A percentile compares a stretch with the other conserved stretches of the same genome.
Conservation (phyloP, 1,284 basidiomycete genomes). For the Caloboletus firmus region DNA sequence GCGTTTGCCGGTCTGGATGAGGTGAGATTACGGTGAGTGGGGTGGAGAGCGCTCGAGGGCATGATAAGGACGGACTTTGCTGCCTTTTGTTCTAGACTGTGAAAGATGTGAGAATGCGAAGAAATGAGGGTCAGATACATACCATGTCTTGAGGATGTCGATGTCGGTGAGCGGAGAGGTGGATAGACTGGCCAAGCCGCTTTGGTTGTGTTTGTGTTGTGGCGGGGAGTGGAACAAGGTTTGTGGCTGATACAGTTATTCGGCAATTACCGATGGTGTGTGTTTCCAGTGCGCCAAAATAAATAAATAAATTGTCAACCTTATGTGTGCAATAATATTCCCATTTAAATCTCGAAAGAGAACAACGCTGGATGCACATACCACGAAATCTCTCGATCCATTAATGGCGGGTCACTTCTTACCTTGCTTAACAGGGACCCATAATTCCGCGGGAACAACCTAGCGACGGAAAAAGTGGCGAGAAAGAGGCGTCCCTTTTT, state of each 20-base stretch:
- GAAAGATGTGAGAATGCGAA: conserved; percentile 20
- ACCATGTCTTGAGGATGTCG: conserved; percentile 66
- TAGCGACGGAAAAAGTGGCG: background rate
- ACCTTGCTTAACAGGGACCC: background rate
- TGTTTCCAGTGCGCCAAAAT: too few relatives aligned
- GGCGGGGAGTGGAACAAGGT: conserved; percentile 32
- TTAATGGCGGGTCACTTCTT: background rate
- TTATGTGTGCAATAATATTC: background rate
- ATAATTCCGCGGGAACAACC: background rate
- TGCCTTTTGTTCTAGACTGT: conserved; percentile 49
- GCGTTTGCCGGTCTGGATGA: conserved; percentile 75
- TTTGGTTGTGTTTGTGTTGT: conserved; percentile 34
- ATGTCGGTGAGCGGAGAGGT: conserved; percentile 41
- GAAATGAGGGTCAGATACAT: conserved; percentile 28
- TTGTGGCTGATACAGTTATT: conserved; percentile 41
- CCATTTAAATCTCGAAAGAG: background rate
- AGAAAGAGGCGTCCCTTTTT: background rate
- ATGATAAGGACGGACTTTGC: conserved; percentile 14
- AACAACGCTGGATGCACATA: background rate
- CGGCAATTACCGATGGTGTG: conserved; percentile 25
- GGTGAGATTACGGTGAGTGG: conserved; percentile 5
- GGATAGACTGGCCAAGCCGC: conserved; percentile 2
- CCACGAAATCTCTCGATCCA: background rate
- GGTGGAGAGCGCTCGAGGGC: conserved; percentile 21
- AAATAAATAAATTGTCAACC: too few relatives aligned